Base-by-base conservation (phyloP, 495 filamentous ascomycete genomes). In the Podospora didyma region DNA sequence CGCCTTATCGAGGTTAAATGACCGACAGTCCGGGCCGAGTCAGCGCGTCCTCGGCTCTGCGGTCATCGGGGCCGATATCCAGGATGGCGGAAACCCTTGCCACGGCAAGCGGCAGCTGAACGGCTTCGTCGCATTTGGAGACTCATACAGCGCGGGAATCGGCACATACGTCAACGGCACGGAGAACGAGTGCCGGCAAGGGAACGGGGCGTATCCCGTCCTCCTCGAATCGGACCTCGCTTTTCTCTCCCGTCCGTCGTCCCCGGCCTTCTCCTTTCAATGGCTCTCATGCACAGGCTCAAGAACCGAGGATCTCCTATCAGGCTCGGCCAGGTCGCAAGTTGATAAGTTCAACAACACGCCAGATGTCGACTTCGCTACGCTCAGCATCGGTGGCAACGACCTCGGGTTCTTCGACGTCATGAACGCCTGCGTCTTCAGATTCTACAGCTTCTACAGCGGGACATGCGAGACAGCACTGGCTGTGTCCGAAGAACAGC, bases 321-420 rank as follows among this genome's bases (percentile, higher is more conserved):
- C 66, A 12, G 60, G 66, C 53, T 28, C 54, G 19, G 53, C 59
- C 54, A 42, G n/a, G 20, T 58, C 60, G 22, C 75, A 78, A 58
- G 61, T 78, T 34, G 72, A 73, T 39, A 31, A 47, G 17, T 67
- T 76, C 62, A 68, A 74, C 53, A 31, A 57, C 7, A 62, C 62
- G 2, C 22, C 63, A 9, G 51, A 53, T 1, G 59, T 52, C 14
- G 66, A 69, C 55, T 73, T 75, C 51, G 75, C 73, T 1, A 71
- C 76, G 3, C 54, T 79, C 10, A 73, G 72, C 26, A 64, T 80
- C 26, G 76, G 75, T 21, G 77, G 77, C 14, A 78, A 80, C 59
- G 76, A 80, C 61, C 69, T 79, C 24, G 76, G 73, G 57, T 80
- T 80, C 63, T 75, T 74, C 59, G 66, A 69, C 47, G 69, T 79